Evolutionary conservation across 306 rosid genomes (phyloP), one percentile per base, ranked within the genome.

Genomic region (Cercis canadensis): DNA sequence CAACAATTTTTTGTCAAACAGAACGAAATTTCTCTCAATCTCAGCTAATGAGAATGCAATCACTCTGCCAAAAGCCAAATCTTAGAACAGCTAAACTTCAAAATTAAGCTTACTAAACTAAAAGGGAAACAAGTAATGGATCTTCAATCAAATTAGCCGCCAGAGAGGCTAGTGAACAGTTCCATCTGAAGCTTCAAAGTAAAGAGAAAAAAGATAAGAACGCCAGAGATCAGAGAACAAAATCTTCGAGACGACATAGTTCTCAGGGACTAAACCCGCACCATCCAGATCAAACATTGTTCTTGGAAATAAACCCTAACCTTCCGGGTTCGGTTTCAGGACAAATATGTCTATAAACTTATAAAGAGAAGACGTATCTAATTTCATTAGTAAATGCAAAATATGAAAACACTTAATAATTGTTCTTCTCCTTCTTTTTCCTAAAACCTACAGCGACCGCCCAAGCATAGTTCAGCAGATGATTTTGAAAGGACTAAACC

Each of bases 401-500:
- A 75, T 12, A 16, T 39, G 62, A 62, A 61, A 55, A 69, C 53
- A 47, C 21, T 18, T 49, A 43, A 31, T 24, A 43, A n/a, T n/a
- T n/a, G 15, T 54, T 19, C 41, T 15, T 58, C 62, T 70, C 18
- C 56, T 64, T 56, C 46, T 2, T 36, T 60, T 72, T 65, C 64
- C 52, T 32, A 37, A 61, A 69, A 55, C 58, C 55, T 81, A 15
- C 80, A 73, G 55, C 72, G 2, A 73, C 61, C 69, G 57, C 45
- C 34, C 6, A 34, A 65, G 41, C 70, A 7, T 37, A 54, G 50
- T 72, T 29, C 10, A 45, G 11, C 51, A 37, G 9, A 15, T 6
- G 24, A 41, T 59, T 57, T 36, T 40, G 6, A 62, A 52, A 72
- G 52, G 46, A 11, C 54, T 40, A 57, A 80, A 77, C 82, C 85